Conservation (phyloP, 1,139 yeast genomes). For the Lizanozyma gosingica region DNA sequence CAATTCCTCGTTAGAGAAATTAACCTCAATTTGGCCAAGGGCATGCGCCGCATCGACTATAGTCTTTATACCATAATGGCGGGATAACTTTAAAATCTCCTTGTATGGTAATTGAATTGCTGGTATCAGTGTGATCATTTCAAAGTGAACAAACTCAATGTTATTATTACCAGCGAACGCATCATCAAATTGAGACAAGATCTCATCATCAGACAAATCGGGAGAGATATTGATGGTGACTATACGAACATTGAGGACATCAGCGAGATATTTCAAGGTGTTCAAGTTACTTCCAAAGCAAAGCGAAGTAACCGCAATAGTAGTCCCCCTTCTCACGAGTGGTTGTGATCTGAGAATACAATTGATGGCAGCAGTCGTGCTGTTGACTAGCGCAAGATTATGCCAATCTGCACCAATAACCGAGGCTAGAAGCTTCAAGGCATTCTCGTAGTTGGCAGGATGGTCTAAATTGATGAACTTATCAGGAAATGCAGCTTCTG, state of each 20-base stretch:
- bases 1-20: conserved; percentile 29
- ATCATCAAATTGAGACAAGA: conserved; percentile 31
- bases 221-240: conserved; percentile 36
- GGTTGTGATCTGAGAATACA: conserved; percentile 48
- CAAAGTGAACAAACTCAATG: conserved; percentile 45
- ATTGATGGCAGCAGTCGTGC: conserved; percentile 59
- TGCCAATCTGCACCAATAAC: conserved; percentile 35
- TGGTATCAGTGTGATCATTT: conserved; percentile 58
- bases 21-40: conserved; percentile 40
- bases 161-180: conserved; percentile 14
- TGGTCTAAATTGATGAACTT: conserved; percentile 19
- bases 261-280: conserved; percentile 39
- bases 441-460: conserved; percentile 15
- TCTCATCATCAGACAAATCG: conserved; percentile 41
- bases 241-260: conserved; percentile 32
- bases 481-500: conserved; percentile 35
- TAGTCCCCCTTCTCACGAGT: conserved; percentile 42
- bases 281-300: conserved; percentile 52
- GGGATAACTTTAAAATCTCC: conserved; percentile 38
- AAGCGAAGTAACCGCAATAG: conserved; percentile 41
- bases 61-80: conserved; percentile 39
- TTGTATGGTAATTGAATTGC: conserved; percentile 52
- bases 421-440: conserved; percentile 25
- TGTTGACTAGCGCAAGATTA: conserved; percentile 41
- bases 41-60: conserved; percentile 71